These are phyloP conservation scores for Oryza punctata DNA, from an alignment of 176 grass and related monocot genomes.

Conservation along the genomic window DNA sequence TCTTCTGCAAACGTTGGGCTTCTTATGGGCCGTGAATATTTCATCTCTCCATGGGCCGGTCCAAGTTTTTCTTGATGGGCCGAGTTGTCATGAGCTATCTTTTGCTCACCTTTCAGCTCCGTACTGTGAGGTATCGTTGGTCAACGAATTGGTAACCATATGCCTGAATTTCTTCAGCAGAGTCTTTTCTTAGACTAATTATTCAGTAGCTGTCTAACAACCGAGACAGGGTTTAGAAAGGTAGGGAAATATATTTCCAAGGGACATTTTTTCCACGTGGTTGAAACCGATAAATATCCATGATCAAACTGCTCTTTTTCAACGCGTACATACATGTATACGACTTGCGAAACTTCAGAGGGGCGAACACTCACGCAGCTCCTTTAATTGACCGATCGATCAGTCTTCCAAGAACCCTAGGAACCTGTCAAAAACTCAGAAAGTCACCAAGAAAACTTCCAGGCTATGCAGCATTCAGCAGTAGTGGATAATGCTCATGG, in stretches of 20 bases:
- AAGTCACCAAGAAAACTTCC: not conserved
- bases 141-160: not conserved
- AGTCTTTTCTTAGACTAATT: not conserved
- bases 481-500: not conserved
- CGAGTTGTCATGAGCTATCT: not conserved
- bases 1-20: not conserved
- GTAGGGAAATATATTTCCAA: not conserved
- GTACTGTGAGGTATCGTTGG: not conserved
- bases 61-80: not conserved
- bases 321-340: not conserved
- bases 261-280: not conserved
- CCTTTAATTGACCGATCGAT: conserved; percentile 31
- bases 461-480: not conserved
- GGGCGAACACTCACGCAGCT: not conserved
- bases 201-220: not conserved
- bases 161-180: not conserved
- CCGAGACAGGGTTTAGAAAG: not conserved
- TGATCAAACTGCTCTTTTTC: not conserved
- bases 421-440: conserved; percentile 25
- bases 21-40: not conserved
- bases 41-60: not conserved
- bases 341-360: not conserved
- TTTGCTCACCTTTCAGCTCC: not conserved
- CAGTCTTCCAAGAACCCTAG: not conserved
- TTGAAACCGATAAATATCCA: not conserved